Conservation (phyloP, 2,329 filamentous ascomycete genomes). For the Chaetomium olivaceum region DNA sequence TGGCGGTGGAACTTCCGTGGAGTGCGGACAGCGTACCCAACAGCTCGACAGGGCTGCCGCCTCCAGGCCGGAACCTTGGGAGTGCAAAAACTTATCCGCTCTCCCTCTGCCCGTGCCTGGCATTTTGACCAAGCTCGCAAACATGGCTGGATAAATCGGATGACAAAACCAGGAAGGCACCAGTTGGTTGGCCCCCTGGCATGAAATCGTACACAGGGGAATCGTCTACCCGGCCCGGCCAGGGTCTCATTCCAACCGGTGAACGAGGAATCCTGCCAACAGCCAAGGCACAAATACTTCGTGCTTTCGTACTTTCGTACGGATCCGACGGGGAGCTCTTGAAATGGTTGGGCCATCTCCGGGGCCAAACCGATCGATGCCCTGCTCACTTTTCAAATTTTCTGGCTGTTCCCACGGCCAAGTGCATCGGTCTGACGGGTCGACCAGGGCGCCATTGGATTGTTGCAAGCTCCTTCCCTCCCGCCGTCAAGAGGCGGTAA, state of each 20-base stretch:
- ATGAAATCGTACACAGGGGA: background rate
- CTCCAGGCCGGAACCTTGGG: conserved; percentile 1
- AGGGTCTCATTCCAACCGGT: conserved; percentile 10
- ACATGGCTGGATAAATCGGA: conserved; percentile 8
- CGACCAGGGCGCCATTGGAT: conserved; percentile 4
- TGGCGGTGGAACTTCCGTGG: background rate
- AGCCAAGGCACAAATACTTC: background rate
- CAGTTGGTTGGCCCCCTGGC: background rate
- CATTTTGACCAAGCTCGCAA: conserved; percentile 3
- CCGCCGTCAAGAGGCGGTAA: conserved; percentile 14
- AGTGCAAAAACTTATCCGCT: conserved; percentile 10
- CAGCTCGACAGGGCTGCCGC: conserved; percentile 1
- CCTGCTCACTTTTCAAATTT: background rate
- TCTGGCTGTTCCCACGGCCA: background rate
- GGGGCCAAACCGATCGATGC: conserved; percentile 2
- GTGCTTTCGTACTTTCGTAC: background rate
- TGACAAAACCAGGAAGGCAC: background rate
- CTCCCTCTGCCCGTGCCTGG: conserved; percentile 2
- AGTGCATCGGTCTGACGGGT: conserved; percentile 9
- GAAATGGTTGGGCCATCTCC: background rate
- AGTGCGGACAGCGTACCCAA: conserved; percentile 14
- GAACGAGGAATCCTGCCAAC: conserved; percentile 4
- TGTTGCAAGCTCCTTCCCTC: conserved; percentile 2
- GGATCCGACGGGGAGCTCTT: background rate
- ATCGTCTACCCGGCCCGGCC: background rate